Conservation (phyloP, 2,329 filamentous ascomycete genomes). For the Scytalidium lignicola region DNA sequence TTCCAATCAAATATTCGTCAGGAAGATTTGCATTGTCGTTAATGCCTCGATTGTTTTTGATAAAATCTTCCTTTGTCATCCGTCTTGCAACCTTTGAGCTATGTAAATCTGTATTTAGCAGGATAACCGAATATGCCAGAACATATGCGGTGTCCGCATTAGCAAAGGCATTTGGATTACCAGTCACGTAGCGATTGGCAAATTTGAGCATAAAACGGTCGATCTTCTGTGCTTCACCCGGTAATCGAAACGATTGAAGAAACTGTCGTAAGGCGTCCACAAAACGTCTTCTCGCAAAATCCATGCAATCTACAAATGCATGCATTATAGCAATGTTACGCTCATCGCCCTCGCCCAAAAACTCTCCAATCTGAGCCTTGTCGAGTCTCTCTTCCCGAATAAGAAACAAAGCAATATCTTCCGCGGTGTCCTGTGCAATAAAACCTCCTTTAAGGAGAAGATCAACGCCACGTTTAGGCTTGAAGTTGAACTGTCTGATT, state of each 20-base stretch:
- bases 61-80: conserved; percentile 97
- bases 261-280: conserved; percentile 90
- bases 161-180: conserved; percentile 94
- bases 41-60: conserved; percentile 98
- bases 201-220: conserved; percentile 99
- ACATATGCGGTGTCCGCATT: conserved; percentile 98
- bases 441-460: conserved; percentile 78
- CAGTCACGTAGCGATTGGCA: conserved; percentile 88
- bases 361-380: conserved; percentile 91
- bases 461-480: conserved; percentile 91
- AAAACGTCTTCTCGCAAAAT: conserved; percentile 86
- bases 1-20: conserved; percentile 81
- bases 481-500: conserved; percentile 93
- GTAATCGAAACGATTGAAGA: conserved; percentile 88
- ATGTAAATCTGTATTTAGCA: conserved; percentile 95
- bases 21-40: conserved; percentile 94
- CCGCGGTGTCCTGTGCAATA: conserved; percentile 70
- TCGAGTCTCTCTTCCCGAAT: conserved; percentile 77
- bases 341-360: conserved; percentile 85
- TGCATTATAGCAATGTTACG: conserved; percentile 98
- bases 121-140: conserved; percentile 89
- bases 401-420: conserved; percentile 82
- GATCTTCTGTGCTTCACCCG: conserved; percentile 96
- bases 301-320: conserved; percentile 92
- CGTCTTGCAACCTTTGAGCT: conserved; percentile 76